These are phyloP conservation scores for Salix purpurea DNA, from an alignment of 345 rosid species.

Conservation along the genomic window DNA sequence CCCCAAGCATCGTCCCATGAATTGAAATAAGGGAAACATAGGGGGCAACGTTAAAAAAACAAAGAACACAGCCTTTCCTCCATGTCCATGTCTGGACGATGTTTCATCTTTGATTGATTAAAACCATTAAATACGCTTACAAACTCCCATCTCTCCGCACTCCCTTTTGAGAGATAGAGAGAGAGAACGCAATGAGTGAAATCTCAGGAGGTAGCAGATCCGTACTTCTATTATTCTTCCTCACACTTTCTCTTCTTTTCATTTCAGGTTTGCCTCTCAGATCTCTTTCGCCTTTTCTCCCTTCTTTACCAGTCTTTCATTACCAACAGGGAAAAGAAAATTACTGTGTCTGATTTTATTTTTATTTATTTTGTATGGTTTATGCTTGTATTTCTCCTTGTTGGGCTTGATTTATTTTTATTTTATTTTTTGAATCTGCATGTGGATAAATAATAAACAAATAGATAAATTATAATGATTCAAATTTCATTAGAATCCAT, in stretches of 20 bases:
- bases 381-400: not conserved
- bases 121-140: too few relatives aligned
- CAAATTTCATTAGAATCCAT: not conserved
- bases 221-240: constrained; percentile 29
- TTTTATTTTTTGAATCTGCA: too few relatives aligned
- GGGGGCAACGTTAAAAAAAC: constrained; percentile 5
- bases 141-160: not conserved
- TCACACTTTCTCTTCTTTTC: constrained; percentile 43
- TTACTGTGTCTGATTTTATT: too few relatives aligned
- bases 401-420: not conserved
- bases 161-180: constrained; percentile 12
- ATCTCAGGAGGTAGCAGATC: constrained; percentile 23
- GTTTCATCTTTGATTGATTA: too few relatives aligned
- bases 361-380: not conserved
- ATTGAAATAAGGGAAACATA: not conserved
- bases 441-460: too few relatives aligned
- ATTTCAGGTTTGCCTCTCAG: constrained; percentile 51
- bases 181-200: constrained; percentile 25
- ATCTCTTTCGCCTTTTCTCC: constrained; percentile 18
- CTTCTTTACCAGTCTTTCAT: not conserved
- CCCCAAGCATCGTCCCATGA: not conserved
- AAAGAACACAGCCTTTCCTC: not conserved
- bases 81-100: not conserved
- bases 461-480: not conserved
- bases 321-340: not conserved